Percentiles rank a stretch among this genome's conserved stretches.
Conservation (phyloP, 371 early-diverging fungal genomes). For the Chytridiales sp. region DNA sequence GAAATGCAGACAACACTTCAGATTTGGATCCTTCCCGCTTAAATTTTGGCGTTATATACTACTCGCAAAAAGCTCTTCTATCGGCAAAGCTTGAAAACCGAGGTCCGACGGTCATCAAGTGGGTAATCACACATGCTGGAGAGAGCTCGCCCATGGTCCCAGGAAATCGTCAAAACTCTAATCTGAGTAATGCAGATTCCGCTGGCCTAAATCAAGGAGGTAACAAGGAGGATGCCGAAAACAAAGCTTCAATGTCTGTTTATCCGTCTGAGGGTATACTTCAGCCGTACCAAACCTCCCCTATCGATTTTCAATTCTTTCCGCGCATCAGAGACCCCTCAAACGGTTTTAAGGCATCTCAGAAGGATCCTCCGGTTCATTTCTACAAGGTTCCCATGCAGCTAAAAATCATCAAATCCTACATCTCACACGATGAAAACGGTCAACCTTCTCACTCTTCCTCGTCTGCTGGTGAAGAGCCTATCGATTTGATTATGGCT, state of each 20-base stretch:
- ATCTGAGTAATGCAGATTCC: background rate
- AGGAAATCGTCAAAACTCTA: background rate
- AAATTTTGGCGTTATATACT: slow-evolving; percentile 39
- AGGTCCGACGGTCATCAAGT: slow-evolving; percentile 15
- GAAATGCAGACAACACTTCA: slow-evolving; percentile 9
- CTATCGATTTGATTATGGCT: slow-evolving; percentile 30
- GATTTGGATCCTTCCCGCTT: slow-evolving; percentile 24
- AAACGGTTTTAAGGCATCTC: slow-evolving; percentile 31
- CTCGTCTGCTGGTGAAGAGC: slow-evolving; percentile 35
- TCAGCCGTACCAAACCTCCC: slow-evolving; percentile 20
- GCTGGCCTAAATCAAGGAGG: background rate
- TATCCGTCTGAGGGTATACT: slow-evolving; percentile 41
- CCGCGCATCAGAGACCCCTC: slow-evolving; percentile 17
- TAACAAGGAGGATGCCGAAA: slow-evolving; percentile 22
- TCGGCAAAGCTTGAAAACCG: slow-evolving; percentile 36
- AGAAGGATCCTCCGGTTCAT: background rate
- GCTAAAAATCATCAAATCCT: slow-evolving; percentile 31
- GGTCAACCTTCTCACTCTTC: background rate
- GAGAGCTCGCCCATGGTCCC: slow-evolving; percentile 35
- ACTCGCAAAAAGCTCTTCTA: slow-evolving; percentile 30
- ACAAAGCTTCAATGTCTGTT: slow-evolving; percentile 34
- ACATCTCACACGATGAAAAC: background rate
- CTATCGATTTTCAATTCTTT: slow-evolving; percentile 36
- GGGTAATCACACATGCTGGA: slow-evolving; percentile 44
- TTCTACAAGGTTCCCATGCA: slow-evolving; percentile 36